Conservation (phyloP, 2,329 filamentous ascomycete species). For the Hymenoscyphus occultus region DNA sequence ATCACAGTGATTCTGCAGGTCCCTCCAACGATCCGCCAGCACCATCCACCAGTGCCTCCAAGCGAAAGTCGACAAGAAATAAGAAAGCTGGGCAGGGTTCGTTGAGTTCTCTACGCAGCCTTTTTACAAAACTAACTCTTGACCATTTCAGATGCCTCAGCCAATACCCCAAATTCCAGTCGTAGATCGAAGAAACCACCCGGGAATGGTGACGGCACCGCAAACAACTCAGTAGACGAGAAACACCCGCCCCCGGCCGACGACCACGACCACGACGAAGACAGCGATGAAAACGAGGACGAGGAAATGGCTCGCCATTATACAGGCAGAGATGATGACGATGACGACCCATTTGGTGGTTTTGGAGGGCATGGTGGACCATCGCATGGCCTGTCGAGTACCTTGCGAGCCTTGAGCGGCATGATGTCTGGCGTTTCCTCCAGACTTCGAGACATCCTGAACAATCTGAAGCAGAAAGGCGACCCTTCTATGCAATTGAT, state of each 20-base stretch:
- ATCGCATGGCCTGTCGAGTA: slow-evolving; percentile 69
- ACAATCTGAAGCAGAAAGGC: slow-evolving; percentile 75
- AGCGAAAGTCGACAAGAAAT: slow-evolving; percentile 68
- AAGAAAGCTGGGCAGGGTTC: slow-evolving; percentile 62
- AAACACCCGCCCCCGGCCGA: slow-evolving; percentile 24
- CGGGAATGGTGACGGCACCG: slow-evolving; percentile 67
- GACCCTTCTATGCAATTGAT: slow-evolving; percentile 86
- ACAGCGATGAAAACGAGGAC: slow-evolving; percentile 55
- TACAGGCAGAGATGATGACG: slow-evolving; percentile 53
- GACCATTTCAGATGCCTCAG: slow-evolving; percentile 36
- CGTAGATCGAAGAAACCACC: slow-evolving; percentile 50
- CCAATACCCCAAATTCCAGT: slow-evolving; percentile 30
- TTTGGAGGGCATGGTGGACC: slow-evolving; percentile 66
- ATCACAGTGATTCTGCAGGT: slow-evolving; percentile 59
- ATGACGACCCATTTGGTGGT: slow-evolving; percentile 58
- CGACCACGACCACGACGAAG: slow-evolving; percentile 44
- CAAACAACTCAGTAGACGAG: slow-evolving; percentile 42
- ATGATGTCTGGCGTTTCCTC: slow-evolving; percentile 86
- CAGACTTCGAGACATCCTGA: slow-evolving; percentile 74
- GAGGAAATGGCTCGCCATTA: slow-evolving; percentile 55
- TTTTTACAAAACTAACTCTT: slow-evolving; percentile 19
- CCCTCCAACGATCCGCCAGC: slow-evolving; percentile 56
- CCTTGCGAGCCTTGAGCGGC: slow-evolving; percentile 80
- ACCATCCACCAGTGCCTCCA: slow-evolving; percentile 60
- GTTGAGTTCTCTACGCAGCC: slow-evolving; percentile 14